These are phyloP conservation scores for Aegilops sharonensis DNA, from an alignment of 176 grass and related monocot genomes.

Conservation along the genomic window DNA sequence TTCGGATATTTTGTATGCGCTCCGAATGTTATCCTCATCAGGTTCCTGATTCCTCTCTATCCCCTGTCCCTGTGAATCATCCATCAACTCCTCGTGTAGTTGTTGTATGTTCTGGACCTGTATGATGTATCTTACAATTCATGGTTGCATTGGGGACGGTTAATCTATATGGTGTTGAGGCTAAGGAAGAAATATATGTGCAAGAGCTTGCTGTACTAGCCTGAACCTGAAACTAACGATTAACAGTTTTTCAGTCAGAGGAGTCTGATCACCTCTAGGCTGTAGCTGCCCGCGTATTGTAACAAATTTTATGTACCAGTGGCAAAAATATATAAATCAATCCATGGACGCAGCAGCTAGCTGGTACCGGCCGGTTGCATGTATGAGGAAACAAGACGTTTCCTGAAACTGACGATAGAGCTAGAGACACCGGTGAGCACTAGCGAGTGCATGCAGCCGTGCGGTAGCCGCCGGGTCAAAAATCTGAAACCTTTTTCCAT, in stretches of 20 bases:
- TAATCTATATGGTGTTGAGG: background rate
- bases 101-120: background rate
- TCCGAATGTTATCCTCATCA: background rate
- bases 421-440: background rate
- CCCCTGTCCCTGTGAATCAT: slow-evolving; percentile 7
- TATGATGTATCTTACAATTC: background rate
- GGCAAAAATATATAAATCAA: background rate
- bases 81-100: background rate
- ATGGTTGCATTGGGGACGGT: too few relatives aligned
- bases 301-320: background rate
- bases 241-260: background rate
- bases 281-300: background rate
- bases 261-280: background rate
- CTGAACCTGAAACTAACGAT: background rate
- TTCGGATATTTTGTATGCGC: slow-evolving; percentile 10
- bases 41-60: slow-evolving; percentile 47
- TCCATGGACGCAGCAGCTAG: background rate
- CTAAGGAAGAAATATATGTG: background rate
- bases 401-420: background rate
- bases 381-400: background rate
- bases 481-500: background rate
- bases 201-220: background rate
- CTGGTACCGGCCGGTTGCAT: background rate
- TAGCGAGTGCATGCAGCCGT: background rate
- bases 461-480: background rate